Conservation (phyloP, 2,329 filamentous ascomycete genomes). For the Cyanodermella asteris region DNA sequence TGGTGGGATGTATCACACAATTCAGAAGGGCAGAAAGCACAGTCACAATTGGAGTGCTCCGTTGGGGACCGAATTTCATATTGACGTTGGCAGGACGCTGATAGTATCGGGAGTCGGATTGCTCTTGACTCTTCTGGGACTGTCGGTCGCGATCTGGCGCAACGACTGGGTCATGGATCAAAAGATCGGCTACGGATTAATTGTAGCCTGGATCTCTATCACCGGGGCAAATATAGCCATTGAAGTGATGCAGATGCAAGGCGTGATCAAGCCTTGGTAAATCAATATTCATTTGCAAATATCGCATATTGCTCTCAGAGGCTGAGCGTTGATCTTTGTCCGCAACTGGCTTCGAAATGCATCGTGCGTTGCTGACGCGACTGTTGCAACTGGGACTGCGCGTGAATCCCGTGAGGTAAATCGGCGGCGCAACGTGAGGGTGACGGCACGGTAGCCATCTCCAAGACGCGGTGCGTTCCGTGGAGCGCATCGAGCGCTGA, state of each 20-base stretch:
- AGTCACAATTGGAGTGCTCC: slow-evolving; percentile 43
- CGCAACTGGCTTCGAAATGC: too few relatives aligned
- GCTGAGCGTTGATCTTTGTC: too few relatives aligned
- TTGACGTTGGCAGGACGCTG: slow-evolving; percentile 66
- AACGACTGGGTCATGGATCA: slow-evolving; percentile 73
- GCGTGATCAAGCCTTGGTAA: too few relatives aligned
- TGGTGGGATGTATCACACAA: slow-evolving; percentile 69
- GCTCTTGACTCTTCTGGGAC: slow-evolving; percentile 52
- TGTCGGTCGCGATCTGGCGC: slow-evolving; percentile 62
- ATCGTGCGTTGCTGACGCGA: too few relatives aligned
- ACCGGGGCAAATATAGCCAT: slow-evolving; percentile 64
- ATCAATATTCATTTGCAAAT: background rate
- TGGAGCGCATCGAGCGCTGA: too few relatives aligned
- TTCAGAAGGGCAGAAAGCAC: slow-evolving; percentile 45
- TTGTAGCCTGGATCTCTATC: slow-evolving; percentile 59
- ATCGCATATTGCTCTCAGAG: too few relatives aligned
- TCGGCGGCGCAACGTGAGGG: too few relatives aligned
- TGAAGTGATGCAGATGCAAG: slow-evolving; percentile 45
- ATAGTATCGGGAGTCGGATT: slow-evolving; percentile 71
- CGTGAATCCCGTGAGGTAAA: too few relatives aligned
- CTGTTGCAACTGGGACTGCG: too few relatives aligned
- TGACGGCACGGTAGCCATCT: too few relatives aligned
- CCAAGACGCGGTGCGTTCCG: too few relatives aligned
- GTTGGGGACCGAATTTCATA: slow-evolving; percentile 52
- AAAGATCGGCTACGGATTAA: slow-evolving; percentile 59